Evolutionary conservation across 176 grass and related monocot genomes (phyloP), one percentile per base, ranked within the genome.

Genomic region (Panicum miliaceum): DNA sequence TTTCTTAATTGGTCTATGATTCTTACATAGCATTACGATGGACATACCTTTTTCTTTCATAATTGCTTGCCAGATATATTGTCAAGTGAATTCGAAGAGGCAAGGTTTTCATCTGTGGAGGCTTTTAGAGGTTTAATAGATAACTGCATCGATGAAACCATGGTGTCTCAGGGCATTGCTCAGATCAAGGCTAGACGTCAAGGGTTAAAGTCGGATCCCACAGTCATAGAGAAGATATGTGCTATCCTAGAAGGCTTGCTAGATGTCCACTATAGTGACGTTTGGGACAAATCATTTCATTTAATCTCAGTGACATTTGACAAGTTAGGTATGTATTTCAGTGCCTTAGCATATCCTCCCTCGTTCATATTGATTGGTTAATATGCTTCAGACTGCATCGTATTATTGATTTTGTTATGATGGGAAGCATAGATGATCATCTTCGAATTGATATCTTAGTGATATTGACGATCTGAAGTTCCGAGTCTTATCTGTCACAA

Each of bases 151-250:
- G 87, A 94, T 78, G 86, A 94, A 82, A 87, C 70, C 81, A 84
- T 98, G 87, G 64, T 90, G 53, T 75, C 86, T 52, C 85, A 98
- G 54, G 96, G 96, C 35, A 83, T 92, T 66, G 57, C 69, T 34
- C 93, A 94, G 70, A 94, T 95, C 86, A 98, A 94, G 75, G 84
- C 67, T 80, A 94, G 91, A 56, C 80, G 80, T 80, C 58, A 81
- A 50, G 87, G 93, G 18, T 3, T 87, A 53, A 90, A 75, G 64
- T 89, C 93, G 25, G 89, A 88, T 10, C 89, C 96, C 20, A 95
- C 91, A 10, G 46, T 91, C 68, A 92, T 98, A 40, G 96, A 98
- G 87, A 98, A 92, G 83, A 95, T 98, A 73, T 98, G 96, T 93
- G 89, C 77, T 67, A 92, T 75, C 54, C 81, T 95, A 68, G 89